Conservation (phyloP, 2,329 filamentous ascomycete species). For the Stagonosporopsis rhizophila region DNA sequence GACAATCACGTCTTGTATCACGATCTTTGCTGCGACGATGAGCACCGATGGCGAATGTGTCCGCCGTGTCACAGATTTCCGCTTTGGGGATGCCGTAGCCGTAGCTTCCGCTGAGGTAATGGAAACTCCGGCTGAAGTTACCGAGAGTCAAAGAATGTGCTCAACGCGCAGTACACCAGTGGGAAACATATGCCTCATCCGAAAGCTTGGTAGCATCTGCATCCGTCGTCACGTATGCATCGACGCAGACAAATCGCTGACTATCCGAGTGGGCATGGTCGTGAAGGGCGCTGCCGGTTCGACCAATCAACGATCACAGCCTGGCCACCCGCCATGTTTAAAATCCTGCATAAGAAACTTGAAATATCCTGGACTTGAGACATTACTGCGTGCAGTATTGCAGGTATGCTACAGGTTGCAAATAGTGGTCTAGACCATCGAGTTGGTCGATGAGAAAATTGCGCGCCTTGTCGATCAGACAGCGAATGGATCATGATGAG, state of each 20-base stretch:
- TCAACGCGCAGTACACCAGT: slow-evolving; percentile 29
- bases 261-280: slow-evolving; percentile 3
- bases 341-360: slow-evolving; percentile 19
- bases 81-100: slow-evolving; percentile 22
- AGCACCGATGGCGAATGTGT: slow-evolving; percentile 28
- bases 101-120: slow-evolving; percentile 32
- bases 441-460: slow-evolving; percentile 20
- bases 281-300: slow-evolving; percentile 2
- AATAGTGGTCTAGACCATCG: slow-evolving; percentile 28
- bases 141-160: slow-evolving; percentile 22
- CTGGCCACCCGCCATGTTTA: slow-evolving; percentile 30
- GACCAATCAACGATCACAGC: slow-evolving; percentile 17
- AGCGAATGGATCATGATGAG: slow-evolving; percentile 32
- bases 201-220: slow-evolving; percentile 6
- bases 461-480: slow-evolving; percentile 27
- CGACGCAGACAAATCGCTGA: slow-evolving; percentile 16
- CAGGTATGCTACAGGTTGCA: slow-evolving; percentile 23
- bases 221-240: slow-evolving; percentile 24
- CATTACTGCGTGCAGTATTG: slow-evolving; percentile 28
- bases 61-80: slow-evolving; percentile 21
- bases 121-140: slow-evolving; percentile 23
- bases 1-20: slow-evolving; percentile 23
- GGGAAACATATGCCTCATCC: slow-evolving; percentile 19
- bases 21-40: slow-evolving; percentile 28
- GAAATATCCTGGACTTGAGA: slow-evolving; percentile 21